These are phyloP conservation scores for Microdochium bolleyi DNA, from an alignment of 2,329 filamentous ascomycete species.

Conservation along the genomic window DNA sequence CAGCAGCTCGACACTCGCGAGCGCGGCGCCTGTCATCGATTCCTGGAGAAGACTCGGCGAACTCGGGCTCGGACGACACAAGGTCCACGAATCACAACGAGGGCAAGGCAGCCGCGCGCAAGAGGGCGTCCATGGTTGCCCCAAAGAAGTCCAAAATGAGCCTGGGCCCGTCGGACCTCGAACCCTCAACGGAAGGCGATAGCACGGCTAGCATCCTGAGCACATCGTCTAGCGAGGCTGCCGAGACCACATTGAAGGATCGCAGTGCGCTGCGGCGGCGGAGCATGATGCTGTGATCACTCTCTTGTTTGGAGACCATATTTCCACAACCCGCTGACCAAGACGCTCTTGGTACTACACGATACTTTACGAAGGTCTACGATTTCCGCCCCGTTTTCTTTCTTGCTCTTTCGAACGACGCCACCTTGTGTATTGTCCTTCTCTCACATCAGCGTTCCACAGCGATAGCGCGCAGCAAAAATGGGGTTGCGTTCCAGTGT, in stretches of 20 bases:
- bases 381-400: slow-evolving; percentile 14
- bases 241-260: slow-evolving; percentile 16
- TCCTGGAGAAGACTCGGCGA: slow-evolving; percentile 21
- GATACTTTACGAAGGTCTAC: slow-evolving; percentile 13
- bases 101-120: slow-evolving; percentile 17
- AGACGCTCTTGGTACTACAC: too few species aligned
- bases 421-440: slow-evolving; percentile 1
- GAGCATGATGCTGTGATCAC: slow-evolving; percentile 45
- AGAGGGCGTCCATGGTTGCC: slow-evolving; percentile 33
- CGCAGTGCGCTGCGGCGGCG: slow-evolving; percentile 34
- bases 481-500: neutral
- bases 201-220: slow-evolving; percentile 13
- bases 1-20: slow-evolving; percentile 22
- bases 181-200: slow-evolving; percentile 19
- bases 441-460: neutral
- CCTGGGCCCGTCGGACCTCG: slow-evolving; percentile 9
- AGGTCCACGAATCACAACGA: slow-evolving; percentile 12
- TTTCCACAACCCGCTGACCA: too few species aligned
- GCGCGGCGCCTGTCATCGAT: slow-evolving; percentile 30
- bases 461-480: neutral
- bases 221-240: slow-evolving; percentile 14
- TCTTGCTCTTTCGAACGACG: too few species aligned
- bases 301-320: too few species aligned
- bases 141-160: slow-evolving; percentile 22
- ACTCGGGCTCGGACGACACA: slow-evolving; percentile 16